A percentile compares a stretch with the other conserved stretches of the same genome.
Evolutionary conservation across 306 rosid genomes (phyloP).

Genomic region (Trichosanthes truncata): DNA sequence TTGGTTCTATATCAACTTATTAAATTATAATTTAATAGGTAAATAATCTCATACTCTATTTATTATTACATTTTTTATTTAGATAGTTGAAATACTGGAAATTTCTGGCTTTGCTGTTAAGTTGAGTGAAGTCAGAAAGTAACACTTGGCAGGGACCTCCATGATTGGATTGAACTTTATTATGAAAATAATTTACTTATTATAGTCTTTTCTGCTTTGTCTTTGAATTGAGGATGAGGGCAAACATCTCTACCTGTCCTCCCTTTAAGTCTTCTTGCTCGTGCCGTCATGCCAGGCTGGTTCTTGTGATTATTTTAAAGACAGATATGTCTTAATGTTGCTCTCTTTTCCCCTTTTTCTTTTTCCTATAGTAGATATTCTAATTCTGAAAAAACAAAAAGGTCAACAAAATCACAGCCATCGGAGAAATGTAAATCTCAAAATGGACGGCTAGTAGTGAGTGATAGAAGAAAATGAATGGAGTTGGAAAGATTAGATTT

Average conservation of each 20-base stretch:
- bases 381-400: background rate
- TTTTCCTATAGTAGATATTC: background rate
- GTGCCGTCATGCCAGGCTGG: conserved; percentile 11
- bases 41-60: background rate
- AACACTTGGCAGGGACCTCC: background rate
- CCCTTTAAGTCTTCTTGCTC: background rate
- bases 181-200: background rate
- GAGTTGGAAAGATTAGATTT: background rate
- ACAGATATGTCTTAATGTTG: background rate
- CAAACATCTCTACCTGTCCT: conserved; percentile 2
- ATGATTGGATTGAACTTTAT: background rate
- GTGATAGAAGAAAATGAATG: background rate
- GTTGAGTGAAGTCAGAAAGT: background rate
- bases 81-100: background rate
- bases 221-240: background rate
- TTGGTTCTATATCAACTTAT: background rate
- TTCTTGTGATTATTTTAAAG: conserved; percentile 1
- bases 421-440: background rate
- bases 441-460: background rate
- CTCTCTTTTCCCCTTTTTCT: background rate
- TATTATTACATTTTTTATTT: background rate
- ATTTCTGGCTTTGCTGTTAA: background rate
- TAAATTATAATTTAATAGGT: background rate
- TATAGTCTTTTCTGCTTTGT: background rate
- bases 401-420: background rate